Percentiles rank a stretch among this genome's conserved stretches.
Evolutionary conservation across 306 rosid species (phyloP).

Genomic region (Amphicarpaea edgeworthii): DNA sequence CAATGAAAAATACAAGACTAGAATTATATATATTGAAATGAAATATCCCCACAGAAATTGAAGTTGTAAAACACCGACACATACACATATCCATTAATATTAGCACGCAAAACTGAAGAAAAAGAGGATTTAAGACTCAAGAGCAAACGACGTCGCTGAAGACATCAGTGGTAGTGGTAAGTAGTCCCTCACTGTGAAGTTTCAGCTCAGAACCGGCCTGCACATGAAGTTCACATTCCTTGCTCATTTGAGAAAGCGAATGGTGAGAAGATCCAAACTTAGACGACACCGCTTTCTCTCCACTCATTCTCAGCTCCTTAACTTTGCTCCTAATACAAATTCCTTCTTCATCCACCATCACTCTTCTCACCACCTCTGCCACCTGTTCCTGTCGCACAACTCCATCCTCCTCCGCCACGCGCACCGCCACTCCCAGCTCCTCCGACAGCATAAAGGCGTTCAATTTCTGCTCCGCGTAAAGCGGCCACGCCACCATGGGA

Average conservation of each 20-base stretch:
- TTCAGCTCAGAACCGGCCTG: background rate
- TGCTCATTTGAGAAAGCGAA: conserved; percentile 41
- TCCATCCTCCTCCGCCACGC: conserved; percentile 26
- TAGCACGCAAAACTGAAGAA: too few relatives aligned
- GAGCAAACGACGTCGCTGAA: background rate
- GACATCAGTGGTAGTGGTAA: background rate
- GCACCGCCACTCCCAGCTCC: conserved; percentile 57
- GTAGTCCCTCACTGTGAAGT: conserved; percentile 14
- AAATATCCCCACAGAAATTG: too few relatives aligned
- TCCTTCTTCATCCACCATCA: conserved; percentile 57
- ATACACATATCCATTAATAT: too few relatives aligned
- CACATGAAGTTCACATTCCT: conserved; percentile 1
- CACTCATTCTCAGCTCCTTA: conserved; percentile 41
- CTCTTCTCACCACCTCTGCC: conserved; percentile 53
- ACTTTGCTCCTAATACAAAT: conserved; percentile 4
- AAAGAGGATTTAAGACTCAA: too few relatives aligned
- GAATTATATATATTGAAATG: too few relatives aligned
- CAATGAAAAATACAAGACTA: too few relatives aligned
- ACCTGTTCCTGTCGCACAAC: conserved; percentile 55
- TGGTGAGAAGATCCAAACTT: conserved; percentile 48
- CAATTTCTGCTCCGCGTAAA: conserved; percentile 74
- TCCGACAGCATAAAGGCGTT: conserved; percentile 56
- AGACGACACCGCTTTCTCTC: conserved; percentile 48
- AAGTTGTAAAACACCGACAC: too few relatives aligned
- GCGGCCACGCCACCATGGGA: conserved; percentile 77